Conservation (phyloP, 1,284 basidiomycete genomes). For the Rhodotorula sp. region DNA sequence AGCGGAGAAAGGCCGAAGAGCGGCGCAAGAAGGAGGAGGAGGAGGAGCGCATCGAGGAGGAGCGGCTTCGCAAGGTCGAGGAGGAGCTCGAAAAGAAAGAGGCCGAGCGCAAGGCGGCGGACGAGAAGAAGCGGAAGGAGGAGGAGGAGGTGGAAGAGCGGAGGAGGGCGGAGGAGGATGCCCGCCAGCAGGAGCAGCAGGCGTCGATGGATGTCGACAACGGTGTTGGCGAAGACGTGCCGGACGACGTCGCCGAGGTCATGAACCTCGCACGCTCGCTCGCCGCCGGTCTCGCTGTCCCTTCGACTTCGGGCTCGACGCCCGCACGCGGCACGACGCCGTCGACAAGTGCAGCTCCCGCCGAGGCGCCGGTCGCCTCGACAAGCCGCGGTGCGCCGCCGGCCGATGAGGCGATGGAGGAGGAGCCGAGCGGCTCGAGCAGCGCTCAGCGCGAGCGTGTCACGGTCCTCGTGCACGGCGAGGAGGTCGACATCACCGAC, state of each 20-base stretch:
- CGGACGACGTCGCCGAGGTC: slow-evolving; percentile 43
- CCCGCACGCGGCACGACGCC: slow-evolving; percentile 23
- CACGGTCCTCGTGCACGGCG: slow-evolving; percentile 86
- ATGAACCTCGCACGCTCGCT: slow-evolving; percentile 46
- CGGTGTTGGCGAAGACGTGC: slow-evolving; percentile 17
- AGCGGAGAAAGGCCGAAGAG: slow-evolving; percentile 51
- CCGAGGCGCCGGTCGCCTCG: neutral
- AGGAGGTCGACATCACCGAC: slow-evolving; percentile 95
- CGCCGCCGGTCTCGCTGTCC: slow-evolving; percentile 46
- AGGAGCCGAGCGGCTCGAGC: slow-evolving; percentile 18
- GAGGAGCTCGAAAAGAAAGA: slow-evolving; percentile 49
- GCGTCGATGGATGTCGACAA: slow-evolving; percentile 24
- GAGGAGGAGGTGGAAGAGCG: slow-evolving; percentile 49
- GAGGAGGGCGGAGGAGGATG: slow-evolving; percentile 39
- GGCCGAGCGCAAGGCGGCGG: slow-evolving; percentile 37
- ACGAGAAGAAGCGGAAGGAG: slow-evolving; percentile 44
- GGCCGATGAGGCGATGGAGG: slow-evolving; percentile 3
- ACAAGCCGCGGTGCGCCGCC: neutral
- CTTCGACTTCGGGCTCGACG: slow-evolving; percentile 44
- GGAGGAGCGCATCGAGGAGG: slow-evolving; percentile 46
- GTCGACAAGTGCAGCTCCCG: slow-evolving; percentile 1
- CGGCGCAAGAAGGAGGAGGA: slow-evolving; percentile 37
- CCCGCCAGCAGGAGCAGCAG: slow-evolving; percentile 20
- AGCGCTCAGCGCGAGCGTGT: slow-evolving; percentile 59
- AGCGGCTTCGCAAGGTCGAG: slow-evolving; percentile 48